A percentile compares a stretch with the other conserved stretches of the same genome.
These are phyloP conservation scores for Parathielavia appendiculata DNA, from an alignment of 495 filamentous ascomycete species.

Conservation along the genomic window DNA sequence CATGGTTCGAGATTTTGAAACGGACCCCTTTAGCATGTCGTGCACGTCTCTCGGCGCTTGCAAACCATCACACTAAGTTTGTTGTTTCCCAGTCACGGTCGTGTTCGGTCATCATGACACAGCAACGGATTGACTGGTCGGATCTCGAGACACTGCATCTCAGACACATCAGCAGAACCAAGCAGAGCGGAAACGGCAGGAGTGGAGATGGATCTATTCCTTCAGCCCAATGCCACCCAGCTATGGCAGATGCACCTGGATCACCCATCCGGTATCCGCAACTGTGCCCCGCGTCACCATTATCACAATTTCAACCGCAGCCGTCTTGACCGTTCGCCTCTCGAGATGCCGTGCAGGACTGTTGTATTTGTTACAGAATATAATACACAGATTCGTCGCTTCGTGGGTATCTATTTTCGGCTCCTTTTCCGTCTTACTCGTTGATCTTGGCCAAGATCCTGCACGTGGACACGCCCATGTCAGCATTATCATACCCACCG, in stretches of 20 bases:
- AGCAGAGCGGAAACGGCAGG: not conserved
- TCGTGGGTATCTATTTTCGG: constrained; percentile 36
- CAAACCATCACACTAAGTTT: too few species aligned
- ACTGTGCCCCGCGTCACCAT: not conserved
- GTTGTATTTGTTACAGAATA: constrained; percentile 28
- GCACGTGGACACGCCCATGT: constrained; percentile 17
- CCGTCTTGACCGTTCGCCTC: not conserved
- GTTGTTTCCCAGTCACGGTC: too few species aligned
- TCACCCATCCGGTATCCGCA: not conserved
- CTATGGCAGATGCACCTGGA: not conserved
- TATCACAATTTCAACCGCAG: constrained; percentile 14
- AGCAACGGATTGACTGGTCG: too few species aligned
- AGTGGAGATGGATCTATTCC: constrained; percentile 13
- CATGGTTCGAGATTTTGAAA: too few species aligned
- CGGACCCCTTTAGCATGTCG: too few species aligned
- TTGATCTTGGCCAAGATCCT: constrained; percentile 88
- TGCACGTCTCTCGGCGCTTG: too few species aligned
- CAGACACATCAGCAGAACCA: constrained; percentile 1
- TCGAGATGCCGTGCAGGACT: constrained; percentile 13
- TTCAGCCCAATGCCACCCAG: not conserved
- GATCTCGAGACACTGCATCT: not conserved
- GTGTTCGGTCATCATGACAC: not conserved
- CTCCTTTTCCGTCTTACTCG: constrained; percentile 50
- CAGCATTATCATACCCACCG: constrained; percentile 17
- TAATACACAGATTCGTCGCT: constrained; percentile 30